These are phyloP conservation scores for Euphrasia confusa DNA, from an alignment of 257 asterid genomes.

Conservation along the genomic window DNA sequence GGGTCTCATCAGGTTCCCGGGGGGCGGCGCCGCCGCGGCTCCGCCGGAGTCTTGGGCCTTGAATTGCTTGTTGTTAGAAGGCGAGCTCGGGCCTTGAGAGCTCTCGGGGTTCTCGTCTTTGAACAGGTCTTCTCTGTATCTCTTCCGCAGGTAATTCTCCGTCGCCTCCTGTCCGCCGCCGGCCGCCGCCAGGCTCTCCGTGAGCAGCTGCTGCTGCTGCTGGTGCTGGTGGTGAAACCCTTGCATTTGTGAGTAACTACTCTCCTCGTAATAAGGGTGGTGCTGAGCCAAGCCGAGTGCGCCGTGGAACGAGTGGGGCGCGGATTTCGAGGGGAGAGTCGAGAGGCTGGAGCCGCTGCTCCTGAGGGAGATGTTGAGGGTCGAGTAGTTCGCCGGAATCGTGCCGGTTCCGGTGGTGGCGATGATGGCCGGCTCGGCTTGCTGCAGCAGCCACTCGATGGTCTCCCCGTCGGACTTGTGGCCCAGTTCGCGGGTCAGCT, in stretches of 20 bases:
- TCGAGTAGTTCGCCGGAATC: slow-evolving; percentile 64
- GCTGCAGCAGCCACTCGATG: slow-evolving; percentile 71
- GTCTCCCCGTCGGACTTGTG: slow-evolving; percentile 80
- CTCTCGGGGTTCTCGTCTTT: slow-evolving; percentile 45
- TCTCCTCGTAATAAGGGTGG: slow-evolving; percentile 49
- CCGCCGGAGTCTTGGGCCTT: slow-evolving; percentile 21
- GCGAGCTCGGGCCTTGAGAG: slow-evolving; percentile 44
- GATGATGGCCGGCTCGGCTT: slow-evolving; percentile 76
- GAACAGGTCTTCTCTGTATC: slow-evolving; percentile 65
- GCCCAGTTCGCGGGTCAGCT: slow-evolving; percentile 62
- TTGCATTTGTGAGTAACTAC: slow-evolving; percentile 53
- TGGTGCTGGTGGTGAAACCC: slow-evolving; percentile 51
- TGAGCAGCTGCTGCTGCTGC: slow-evolving; percentile 33
- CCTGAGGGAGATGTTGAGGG: slow-evolving; percentile 57
- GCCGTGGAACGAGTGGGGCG: slow-evolving; percentile 58
- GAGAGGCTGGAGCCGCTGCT: slow-evolving; percentile 64
- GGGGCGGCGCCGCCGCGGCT: slow-evolving; percentile 27
- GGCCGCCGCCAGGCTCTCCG: slow-evolving; percentile 28
- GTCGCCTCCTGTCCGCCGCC: slow-evolving; percentile 39
- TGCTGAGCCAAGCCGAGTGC: slow-evolving; percentile 44
- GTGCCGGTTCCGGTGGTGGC: slow-evolving; percentile 86
- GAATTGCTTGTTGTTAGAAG: slow-evolving; percentile 47
- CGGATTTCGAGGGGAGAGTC: slow-evolving; percentile 63
- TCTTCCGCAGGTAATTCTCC: slow-evolving; percentile 55
- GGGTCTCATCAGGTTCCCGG: slow-evolving; percentile 37